phyloP scores from a whole-genome alignment of 805 yeast species.

The Metschnikowia chrysomelidarum region DNA sequence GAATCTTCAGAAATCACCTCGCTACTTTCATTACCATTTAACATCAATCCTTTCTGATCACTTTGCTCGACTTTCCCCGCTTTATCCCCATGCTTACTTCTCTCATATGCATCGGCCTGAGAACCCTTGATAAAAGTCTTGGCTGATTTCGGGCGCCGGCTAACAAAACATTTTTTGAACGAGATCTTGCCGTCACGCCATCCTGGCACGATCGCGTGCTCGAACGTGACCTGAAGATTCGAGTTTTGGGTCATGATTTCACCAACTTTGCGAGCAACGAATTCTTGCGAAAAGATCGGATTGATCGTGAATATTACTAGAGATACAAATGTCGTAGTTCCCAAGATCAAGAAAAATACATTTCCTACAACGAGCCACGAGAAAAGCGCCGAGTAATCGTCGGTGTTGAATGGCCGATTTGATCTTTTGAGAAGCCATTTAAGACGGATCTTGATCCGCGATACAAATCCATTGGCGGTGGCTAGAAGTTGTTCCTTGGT shows the following conservation, averaged over 20 bases:
- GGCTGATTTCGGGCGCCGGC: slow-evolving; percentile 69
- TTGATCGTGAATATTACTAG: slow-evolving; percentile 72
- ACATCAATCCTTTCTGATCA: too few relatives aligned
- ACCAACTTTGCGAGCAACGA: slow-evolving; percentile 78
- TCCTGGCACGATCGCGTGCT: slow-evolving; percentile 90
- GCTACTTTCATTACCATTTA: too few relatives aligned
- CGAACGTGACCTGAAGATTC: slow-evolving; percentile 81
- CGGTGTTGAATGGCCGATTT: slow-evolving; percentile 84
- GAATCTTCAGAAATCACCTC: too few relatives aligned
- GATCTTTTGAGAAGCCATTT: slow-evolving; percentile 78
- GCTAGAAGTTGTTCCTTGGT: slow-evolving; percentile 26
- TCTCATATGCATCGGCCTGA: slow-evolving; percentile 66
- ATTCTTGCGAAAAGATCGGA: slow-evolving; percentile 86
- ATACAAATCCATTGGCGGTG: slow-evolving; percentile 28
- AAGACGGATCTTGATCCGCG: slow-evolving; percentile 36
- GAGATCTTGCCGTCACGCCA: slow-evolving; percentile 87
- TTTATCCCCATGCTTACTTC: slow-evolving; percentile 35
- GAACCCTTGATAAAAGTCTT: slow-evolving; percentile 65
- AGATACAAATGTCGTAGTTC: slow-evolving; percentile 91
- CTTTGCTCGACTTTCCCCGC: background rate
- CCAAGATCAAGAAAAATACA: slow-evolving; percentile 70
- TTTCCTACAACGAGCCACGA: slow-evolving; percentile 93
- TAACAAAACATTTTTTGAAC: slow-evolving; percentile 81
- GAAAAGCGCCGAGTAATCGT: slow-evolving; percentile 84
- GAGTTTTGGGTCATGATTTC: slow-evolving; percentile 80